A percentile compares a stretch with the other conserved stretches of the same genome.
Conservation (phyloP, 2,329 filamentous ascomycete genomes). For the Botrytis byssoidea region DNA sequence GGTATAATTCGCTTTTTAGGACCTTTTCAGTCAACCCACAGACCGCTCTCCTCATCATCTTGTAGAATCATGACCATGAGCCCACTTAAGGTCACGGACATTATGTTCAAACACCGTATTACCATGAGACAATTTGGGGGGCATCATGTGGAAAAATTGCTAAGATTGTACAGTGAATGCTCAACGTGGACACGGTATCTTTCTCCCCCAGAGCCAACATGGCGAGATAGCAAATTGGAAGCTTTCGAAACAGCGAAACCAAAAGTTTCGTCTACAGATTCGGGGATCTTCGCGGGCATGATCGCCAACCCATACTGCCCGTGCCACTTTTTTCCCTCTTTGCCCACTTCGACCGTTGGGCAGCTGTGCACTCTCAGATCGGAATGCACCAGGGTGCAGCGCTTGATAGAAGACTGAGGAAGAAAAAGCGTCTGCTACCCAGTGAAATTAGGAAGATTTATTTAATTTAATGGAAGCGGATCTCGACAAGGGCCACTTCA, state of each 20-base stretch:
- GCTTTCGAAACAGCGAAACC: slow-evolving; percentile 11
- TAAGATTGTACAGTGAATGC: neutral
- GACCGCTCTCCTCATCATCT: slow-evolving; percentile 9
- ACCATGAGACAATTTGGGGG: slow-evolving; percentile 1
- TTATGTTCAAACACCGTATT: slow-evolving; percentile 11
- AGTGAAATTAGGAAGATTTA: slow-evolving; percentile 3
- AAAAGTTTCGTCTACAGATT: neutral
- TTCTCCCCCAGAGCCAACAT: slow-evolving; percentile 1
- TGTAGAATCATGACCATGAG: neutral
- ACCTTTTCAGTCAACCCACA: neutral
- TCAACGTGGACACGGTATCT: slow-evolving; percentile 1
- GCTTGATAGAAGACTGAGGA: neutral
- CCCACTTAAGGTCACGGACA: slow-evolving; percentile 11
- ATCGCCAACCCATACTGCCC: slow-evolving; percentile 1
- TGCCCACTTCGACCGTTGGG: slow-evolving; percentile 14
- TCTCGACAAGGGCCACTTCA: neutral
- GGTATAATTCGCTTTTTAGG: neutral
- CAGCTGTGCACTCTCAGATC: slow-evolving; percentile 13
- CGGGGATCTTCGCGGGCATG: slow-evolving; percentile 11
- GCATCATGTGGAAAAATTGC: neutral
- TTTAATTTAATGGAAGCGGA: slow-evolving; percentile 5
- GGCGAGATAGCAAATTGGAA: neutral
- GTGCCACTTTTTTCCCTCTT: slow-evolving; percentile 7
- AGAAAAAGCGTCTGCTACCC: slow-evolving; percentile 1
- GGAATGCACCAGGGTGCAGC: neutral